Evolutionary conservation across 192 early-diverging fungal genomes (phyloP), one percentile per base, ranked within the genome.

Genomic region (Backusella circina): DNA sequence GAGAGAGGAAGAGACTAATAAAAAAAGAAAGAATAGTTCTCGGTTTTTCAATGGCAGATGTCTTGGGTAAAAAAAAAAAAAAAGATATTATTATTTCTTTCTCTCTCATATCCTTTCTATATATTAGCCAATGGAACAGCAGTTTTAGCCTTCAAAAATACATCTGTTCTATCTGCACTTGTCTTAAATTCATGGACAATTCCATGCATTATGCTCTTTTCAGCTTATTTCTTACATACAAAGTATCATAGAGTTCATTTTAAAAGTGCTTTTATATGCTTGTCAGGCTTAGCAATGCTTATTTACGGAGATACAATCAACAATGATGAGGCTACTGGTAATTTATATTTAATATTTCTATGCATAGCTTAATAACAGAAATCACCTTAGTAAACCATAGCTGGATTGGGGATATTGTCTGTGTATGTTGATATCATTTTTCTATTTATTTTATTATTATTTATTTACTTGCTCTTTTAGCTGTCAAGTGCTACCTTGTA

Each of bases 101-200:
- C 38, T 64, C 37, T 51, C n/a, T 21, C 37, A 7, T 2, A 51
- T 51, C n/a, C 50, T 51, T 18, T 8, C 50, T 16, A 2, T 7
- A 21, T 21, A 7, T 8, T 44, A 79, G 79, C 74, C 70, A 80
- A 80, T 67, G 70, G 72, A 26, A 44, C 75, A 32, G 79, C 75
- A 8, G 74, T 80, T 18, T 67, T 72, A n/a, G 79, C 79, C 4
- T 80, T 80, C 36, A 80, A 75, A 51, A 80, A 75, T 44, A 80
- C 79, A 28, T 80, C 79, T 13, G 71, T 80, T 65, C 41, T 80
- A 36, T 80, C 79, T 3, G 79, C 79, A 5, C 36, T 80, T 2
- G 65, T 80, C 3, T 26, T 80, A 30, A 36, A 64, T n/a, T 80
- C 79, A 30, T 80, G 79, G 79, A 76, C 79, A 26, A 30, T 80